Percentiles rank a stretch among this genome's conserved stretches.
Conservation (phyloP, 2,329 filamentous ascomycete genomes). For the Neophaeococcomyces mojaviensis region DNA sequence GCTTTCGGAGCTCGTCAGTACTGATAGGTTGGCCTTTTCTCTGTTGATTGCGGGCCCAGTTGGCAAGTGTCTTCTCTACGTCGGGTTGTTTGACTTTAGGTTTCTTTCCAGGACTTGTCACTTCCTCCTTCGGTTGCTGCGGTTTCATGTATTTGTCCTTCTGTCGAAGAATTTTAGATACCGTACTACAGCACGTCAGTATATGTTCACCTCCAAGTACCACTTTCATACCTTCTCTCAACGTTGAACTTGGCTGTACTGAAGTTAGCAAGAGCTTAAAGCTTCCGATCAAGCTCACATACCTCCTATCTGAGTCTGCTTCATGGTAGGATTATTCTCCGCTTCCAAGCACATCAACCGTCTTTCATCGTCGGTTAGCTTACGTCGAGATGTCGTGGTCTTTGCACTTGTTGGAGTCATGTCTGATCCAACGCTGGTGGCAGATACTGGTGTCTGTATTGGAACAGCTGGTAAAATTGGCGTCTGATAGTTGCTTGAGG, state of each 20-base stretch:
- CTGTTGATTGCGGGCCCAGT: constrained; percentile 78
- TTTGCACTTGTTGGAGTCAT: constrained; percentile 23
- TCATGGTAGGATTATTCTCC: constrained; percentile 79
- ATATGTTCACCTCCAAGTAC: constrained; percentile 14
- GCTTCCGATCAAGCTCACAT: constrained; percentile 28
- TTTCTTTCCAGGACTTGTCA: constrained; percentile 70
- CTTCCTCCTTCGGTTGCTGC: constrained; percentile 56
- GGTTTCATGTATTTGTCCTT: constrained; percentile 88
- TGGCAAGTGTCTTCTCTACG: constrained; percentile 81
- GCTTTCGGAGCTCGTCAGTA: constrained; percentile 22
- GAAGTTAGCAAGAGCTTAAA: constrained; percentile 26
- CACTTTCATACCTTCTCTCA: constrained; percentile 71
- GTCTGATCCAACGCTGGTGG: constrained; percentile 39
- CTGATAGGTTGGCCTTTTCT: constrained; percentile 51
- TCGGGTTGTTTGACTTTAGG: constrained; percentile 80
- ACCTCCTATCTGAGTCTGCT: constrained; percentile 94
- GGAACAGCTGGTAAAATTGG: constrained; percentile 51
- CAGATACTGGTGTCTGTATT: constrained; percentile 39
- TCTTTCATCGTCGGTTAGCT: constrained; percentile 83
- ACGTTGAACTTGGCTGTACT: constrained; percentile 75
- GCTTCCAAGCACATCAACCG: constrained; percentile 90
- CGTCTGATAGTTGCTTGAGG: constrained; percentile 48
- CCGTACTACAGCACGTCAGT: constrained; percentile 58
- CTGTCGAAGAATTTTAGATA: constrained; percentile 93
- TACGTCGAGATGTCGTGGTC: constrained; percentile 62